Percentiles rank a stretch among this genome's conserved stretches.
These are phyloP conservation scores for Mycena olivaceomarginata DNA, from an alignment of 768 basidiomycete species.

Conservation along the genomic window DNA sequence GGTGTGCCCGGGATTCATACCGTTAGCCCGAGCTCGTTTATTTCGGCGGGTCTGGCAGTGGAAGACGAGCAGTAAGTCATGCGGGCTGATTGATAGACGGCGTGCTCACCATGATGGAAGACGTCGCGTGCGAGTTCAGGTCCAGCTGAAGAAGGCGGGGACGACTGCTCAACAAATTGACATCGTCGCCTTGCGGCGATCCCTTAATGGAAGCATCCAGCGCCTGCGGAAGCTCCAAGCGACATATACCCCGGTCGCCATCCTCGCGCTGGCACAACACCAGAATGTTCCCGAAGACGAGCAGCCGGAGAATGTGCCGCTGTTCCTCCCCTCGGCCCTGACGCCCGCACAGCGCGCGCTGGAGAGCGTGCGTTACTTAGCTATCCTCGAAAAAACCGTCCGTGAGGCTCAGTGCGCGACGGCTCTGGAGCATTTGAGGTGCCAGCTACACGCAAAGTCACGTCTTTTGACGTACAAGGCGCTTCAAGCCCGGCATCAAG, in stretches of 20 bases:
- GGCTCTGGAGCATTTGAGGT: conserved; percentile 43
- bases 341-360: background rate
- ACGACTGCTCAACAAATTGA: conserved; percentile 13
- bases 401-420: conserved; percentile 47
- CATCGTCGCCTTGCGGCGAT: background rate
- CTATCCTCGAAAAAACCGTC: conserved; percentile 44
- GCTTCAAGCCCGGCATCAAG: conserved; percentile 19
- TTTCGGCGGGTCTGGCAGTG: conserved; percentile 1
- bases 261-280: background rate
- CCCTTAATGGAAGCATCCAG: background rate
- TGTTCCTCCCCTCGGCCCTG: conserved; percentile 44
- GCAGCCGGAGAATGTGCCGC: conserved; percentile 33
- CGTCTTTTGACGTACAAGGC: conserved; percentile 43
- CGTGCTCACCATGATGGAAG: background rate
- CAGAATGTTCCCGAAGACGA: background rate
- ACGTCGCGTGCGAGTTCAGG: conserved; percentile 3
- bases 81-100: background rate
- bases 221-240: conserved; percentile 24
- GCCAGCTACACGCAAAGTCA: conserved; percentile 45
- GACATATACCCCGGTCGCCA: conserved; percentile 18
- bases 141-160: background rate
- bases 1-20: conserved; percentile 16
- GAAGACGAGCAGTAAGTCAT: conserved; percentile 35
- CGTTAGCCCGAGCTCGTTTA: conserved; percentile 27
- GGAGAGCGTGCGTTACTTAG: conserved; percentile 32